Evolutionary conservation across 257 asterid species (phyloP), one percentile per base, ranked within the genome.

Genomic region (Primulina tabacum): DNA sequence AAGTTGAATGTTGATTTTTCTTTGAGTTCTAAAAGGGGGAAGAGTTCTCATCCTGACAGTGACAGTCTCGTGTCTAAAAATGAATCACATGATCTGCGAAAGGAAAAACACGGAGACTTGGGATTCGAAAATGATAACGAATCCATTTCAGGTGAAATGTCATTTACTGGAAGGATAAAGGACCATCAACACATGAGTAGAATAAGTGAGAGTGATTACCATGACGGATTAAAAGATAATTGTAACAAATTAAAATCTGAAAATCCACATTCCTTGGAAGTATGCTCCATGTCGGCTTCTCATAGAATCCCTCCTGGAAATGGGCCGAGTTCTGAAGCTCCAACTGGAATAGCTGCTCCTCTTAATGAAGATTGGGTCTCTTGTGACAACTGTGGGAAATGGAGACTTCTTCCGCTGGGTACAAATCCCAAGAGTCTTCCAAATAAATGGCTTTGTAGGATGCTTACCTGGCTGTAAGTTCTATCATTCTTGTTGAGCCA

Each of bases 381-480:
- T 29, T 94, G 99, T 63, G 99, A 94, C 76, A 87, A 85, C 81
- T 94, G 99, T 72, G 83, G 77, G 40, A 75, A 61, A 61, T 94
- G 99, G 99, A 83, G 99, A 74, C 90, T 94, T 78, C 93, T 94
- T 78, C 99, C 99, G 60, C 96, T 79, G 70, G 97, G 89, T 60
- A 91, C 81, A 71, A 84, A 91, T 80, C 97, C 97, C 33, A 69
- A 70, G 63, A 84, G 87, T 79, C 97, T 94, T 75, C 96, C 97
- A 12, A 85, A 94, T 72, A 89, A 88, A 81, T 94, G 99, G 99
- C 67, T 77, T 55, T 94, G 99, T 75, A 86, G 87, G 78, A 89
- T 89, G 99, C 99, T 91, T 69, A 76, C 81, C 72, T 91, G 99
- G 99, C 92, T 94, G 97, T 94, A 89, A 94, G 99, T 91, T 38